Conservation (phyloP, 257 asterid species). For the Solanum microdontum region DNA sequence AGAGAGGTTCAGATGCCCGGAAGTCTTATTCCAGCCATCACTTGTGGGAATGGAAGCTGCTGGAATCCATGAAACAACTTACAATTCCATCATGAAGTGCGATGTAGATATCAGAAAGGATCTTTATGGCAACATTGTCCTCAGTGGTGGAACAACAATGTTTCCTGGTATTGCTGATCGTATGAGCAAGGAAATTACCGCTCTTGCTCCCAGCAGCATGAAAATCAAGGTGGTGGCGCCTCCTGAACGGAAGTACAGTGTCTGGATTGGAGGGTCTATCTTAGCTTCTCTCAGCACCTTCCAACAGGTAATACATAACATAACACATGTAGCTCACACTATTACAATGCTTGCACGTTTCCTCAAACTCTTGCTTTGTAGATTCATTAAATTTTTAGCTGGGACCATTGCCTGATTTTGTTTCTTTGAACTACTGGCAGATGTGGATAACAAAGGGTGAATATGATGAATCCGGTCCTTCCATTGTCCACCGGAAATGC, state of each 20-base stretch:
- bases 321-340: not conserved
- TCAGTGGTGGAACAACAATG: constrained; percentile 29
- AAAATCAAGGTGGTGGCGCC: constrained; percentile 32
- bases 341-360: not conserved
- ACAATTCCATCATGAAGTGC: constrained; percentile 20
- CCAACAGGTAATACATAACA: constrained; percentile 15
- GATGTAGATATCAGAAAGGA: constrained; percentile 31
- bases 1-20: constrained; percentile 35
- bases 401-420: not conserved
- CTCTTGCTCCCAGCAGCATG: constrained; percentile 21
- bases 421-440: not conserved
- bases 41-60: constrained; percentile 19
- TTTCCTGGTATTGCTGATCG: constrained; percentile 32
- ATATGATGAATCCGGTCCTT: constrained; percentile 11
- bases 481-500: constrained; percentile 10
- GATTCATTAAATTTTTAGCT: constrained; percentile 1
- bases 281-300: constrained; percentile 25
- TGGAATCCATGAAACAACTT: constrained; percentile 21
- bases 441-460: constrained; percentile 14
- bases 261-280: constrained; percentile 33
- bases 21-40: constrained; percentile 29
- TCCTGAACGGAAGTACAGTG: constrained; percentile 25
- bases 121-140: constrained; percentile 19
- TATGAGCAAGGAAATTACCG: constrained; percentile 22
- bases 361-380: not conserved